These are phyloP conservation scores for Jackrogersella multiformis DNA, from an alignment of 495 filamentous ascomycete genomes.

Conservation along the genomic window DNA sequence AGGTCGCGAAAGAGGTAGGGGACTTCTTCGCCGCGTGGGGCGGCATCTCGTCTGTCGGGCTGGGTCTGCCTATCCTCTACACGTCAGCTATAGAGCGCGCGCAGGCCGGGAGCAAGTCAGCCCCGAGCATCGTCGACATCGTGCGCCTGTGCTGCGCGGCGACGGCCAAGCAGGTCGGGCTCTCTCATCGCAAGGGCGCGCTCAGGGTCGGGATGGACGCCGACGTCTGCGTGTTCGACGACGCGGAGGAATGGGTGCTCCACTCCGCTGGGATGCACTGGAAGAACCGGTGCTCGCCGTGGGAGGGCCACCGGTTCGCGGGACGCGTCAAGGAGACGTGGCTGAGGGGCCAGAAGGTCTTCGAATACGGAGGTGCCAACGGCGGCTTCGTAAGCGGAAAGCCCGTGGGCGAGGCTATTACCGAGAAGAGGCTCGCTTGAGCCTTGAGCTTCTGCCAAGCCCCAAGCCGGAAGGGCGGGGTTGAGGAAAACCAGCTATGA, in stretches of 20 bases:
- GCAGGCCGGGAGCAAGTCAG: constrained; percentile 54
- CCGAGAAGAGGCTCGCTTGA: constrained; percentile 51
- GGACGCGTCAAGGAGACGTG: constrained; percentile 91
- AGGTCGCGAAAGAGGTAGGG: constrained; percentile 54
- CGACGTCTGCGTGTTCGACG: constrained; percentile 93
- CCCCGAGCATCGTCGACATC: constrained; percentile 72
- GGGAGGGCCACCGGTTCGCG: constrained; percentile 81
- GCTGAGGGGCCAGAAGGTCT: constrained; percentile 82
- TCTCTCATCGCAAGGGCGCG: constrained; percentile 84
- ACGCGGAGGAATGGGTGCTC: constrained; percentile 78
- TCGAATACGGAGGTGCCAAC: constrained; percentile 58
- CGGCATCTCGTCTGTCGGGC: constrained; percentile 91
- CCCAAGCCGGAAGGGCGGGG: neutral
- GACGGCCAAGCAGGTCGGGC: constrained; percentile 89
- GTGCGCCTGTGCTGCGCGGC: constrained; percentile 85
- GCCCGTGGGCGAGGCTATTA: constrained; percentile 55
- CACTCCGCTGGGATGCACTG: constrained; percentile 78
- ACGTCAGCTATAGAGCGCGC: constrained; percentile 71
- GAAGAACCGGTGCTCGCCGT: constrained; percentile 93
- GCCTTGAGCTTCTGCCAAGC: neutral
- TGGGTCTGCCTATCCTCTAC: constrained; percentile 91
- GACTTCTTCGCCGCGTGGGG: constrained; percentile 98
- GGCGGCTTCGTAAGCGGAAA: constrained; percentile 50
- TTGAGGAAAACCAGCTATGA: neutral
- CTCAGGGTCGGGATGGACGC: constrained; percentile 87